Evolutionary conservation across 306 rosid species (phyloP), one percentile per base, ranked within the genome.

Genomic region (Morella rubra): DNA sequence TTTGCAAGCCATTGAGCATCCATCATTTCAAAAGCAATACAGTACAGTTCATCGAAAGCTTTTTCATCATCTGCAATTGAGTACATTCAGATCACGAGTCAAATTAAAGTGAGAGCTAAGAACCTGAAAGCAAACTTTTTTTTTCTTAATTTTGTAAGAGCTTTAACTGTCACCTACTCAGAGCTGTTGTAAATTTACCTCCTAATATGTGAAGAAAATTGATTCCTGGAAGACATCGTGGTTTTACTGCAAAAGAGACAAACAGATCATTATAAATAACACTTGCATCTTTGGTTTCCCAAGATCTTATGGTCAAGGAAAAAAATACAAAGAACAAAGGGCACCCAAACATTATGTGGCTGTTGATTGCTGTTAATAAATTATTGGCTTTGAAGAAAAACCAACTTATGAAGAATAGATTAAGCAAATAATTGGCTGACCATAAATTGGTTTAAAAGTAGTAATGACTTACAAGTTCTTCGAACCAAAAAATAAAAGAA

Each of bases 1-100:
- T 88, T 89, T 16, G 99, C 96, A 24, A 95, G 89, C 99, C 97
- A 95, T 70, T 89, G 98, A 44, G 97, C 98, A 86, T 95, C 99
- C 97, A 92, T 86, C 97, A 95, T 85, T 83, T 92, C 97, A 16
- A 86, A 92, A 54, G 99, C 97, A 79, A 95, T 82, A 71, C 96
- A 95, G 75, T 84, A 95, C 32, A 95, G 85, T 53, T 86, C 22
- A 77, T 95, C 97, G 8, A 90, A 95, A 27, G 97, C 96, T 75
- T 85, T 93, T 87, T 90, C 97, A 75, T 91, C 88, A 77, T 92
- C 99, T 95, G 97, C 77, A 52, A 20, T 64, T 24, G 55, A 72
- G 69, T 69, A 12, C 75, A 72, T 42, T 69, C 51, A 77, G 82
- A 52, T 73, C 54, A 27, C 56, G 20, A 82, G 32, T 27, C 32